Base-by-base conservation (phyloP, 352 stramenopile species). In the Globisporangium rhizosaccharum region DNA sequence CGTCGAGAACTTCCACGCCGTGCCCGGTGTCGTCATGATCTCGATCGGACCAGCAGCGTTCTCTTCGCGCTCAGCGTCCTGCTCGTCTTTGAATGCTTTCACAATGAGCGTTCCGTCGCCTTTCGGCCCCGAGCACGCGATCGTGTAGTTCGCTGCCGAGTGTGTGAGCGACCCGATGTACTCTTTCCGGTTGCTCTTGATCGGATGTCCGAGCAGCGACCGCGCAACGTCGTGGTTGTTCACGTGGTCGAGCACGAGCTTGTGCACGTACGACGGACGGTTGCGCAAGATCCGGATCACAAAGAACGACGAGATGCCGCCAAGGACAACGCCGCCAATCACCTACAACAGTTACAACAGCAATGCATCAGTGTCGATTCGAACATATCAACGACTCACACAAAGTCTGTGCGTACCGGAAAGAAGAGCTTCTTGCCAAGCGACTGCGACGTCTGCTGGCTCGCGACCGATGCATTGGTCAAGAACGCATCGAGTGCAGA, bases 211-310 rank as follows among this genome's bases (percentile, higher is more conserved):
- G 10, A 91, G 68, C 20, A 85, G 51, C 46, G 77, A 68, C 0
- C 79, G 75, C 15, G 82, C 82, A 53, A 67, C 61, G n/a, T 80
- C 70, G 64, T 74, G 79, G 62, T 88, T 87, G 63, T 91, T 91
- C 17, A 88, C 76, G 44, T 84, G 79, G 57, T 89, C 82, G 25
- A 91, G 61, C 51, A 85, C 82, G 33, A 91, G 58, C 48, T 89
- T 91, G 73, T 89, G 82, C 63, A 89, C 79, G 73, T 91, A 91
- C 58, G 83, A 87, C 53, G 82, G 75, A 50, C 79, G 76, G 61
- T 89, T 89, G 58, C 77, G 82, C 42, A 91, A 59, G 55, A 91
- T 88, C 25, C 82, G 82, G 56, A 91, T 87, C 25, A 82, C 62
- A 39, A 88, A 78, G 66, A 89, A 91, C 33, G 79, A 85, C 23